These are phyloP conservation scores for Pseudogymnoascus sp. DNA, from an alignment of 2,329 filamentous ascomycete species.

Conservation along the genomic window DNA sequence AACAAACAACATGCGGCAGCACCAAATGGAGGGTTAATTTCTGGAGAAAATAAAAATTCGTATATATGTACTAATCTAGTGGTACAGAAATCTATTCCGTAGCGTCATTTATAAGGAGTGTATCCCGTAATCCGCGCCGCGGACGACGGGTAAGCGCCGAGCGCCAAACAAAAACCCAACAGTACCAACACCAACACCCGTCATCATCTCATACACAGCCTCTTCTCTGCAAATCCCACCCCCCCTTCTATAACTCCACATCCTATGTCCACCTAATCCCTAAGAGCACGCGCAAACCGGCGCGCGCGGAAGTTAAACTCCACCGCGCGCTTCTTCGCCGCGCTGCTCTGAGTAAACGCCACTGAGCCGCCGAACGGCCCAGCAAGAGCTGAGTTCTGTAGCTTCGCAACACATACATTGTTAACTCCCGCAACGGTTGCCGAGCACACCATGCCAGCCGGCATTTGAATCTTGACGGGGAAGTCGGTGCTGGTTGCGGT, in stretches of 20 bases:
- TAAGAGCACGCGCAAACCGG: constrained; percentile 26
- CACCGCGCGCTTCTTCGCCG: constrained; percentile 54
- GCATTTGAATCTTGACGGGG: constrained; percentile 58
- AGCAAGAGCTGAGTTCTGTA: constrained; percentile 54
- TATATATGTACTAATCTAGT: not conserved
- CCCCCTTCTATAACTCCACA: not conserved
- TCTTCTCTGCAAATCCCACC: not conserved
- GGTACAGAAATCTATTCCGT: constrained; percentile 1
- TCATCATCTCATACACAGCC: not conserved
- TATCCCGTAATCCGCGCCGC: not conserved
- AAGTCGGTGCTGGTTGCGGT: constrained; percentile 56
- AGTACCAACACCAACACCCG: not conserved
- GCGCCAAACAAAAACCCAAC: not conserved
- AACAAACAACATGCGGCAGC: not conserved
- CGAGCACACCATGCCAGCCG: constrained; percentile 58
- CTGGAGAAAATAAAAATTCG: not conserved
- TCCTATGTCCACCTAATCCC: not conserved
- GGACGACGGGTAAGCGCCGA: not conserved
- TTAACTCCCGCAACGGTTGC: constrained; percentile 49
- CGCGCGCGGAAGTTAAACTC: constrained; percentile 40
- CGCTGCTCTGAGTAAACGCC: constrained; percentile 55
- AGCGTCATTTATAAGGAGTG: not conserved
- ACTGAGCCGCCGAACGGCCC: constrained; percentile 62
- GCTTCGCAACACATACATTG: constrained; percentile 58
- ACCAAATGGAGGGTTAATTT: not conserved